Evolutionary conservation across 495 filamentous ascomycete species (phyloP).

Genomic region (Penicillium subrubescens): DNA sequence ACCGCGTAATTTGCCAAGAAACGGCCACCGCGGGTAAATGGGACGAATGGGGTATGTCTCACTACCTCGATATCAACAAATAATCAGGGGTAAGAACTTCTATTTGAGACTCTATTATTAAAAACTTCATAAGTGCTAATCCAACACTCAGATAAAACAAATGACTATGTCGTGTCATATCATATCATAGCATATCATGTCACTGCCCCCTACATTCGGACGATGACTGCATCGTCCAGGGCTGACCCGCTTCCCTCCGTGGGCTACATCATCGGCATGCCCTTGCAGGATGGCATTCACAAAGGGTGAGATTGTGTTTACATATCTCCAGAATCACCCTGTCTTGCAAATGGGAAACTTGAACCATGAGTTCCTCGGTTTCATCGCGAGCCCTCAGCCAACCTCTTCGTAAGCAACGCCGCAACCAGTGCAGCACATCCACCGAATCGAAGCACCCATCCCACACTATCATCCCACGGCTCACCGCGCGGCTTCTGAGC

Average conservation of each 20-base stretch:
- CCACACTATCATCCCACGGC: conserved; percentile 82
- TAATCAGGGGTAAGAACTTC: background rate
- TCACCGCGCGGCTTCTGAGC: conserved; percentile 81
- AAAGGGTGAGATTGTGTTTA: background rate
- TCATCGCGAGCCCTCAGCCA: conserved; percentile 40
- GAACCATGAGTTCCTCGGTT: background rate
- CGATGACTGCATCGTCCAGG: background rate
- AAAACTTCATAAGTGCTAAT: background rate
- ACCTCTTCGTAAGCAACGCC: conserved; percentile 60
- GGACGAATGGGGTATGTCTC: background rate
- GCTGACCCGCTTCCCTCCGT: conserved; percentile 16
- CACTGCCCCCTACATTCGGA: conserved; percentile 12
- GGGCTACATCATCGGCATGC: conserved; percentile 18
- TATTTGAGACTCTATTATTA: background rate
- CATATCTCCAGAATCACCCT: no score
- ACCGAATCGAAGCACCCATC: conserved; percentile 79
- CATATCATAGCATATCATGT: conserved; percentile 11
- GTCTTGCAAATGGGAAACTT: background rate
- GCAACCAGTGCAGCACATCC: conserved; percentile 76
- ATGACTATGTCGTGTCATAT: background rate
- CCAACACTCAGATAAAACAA: background rate
- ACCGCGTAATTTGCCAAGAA: conserved; percentile 23
- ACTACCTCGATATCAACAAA: background rate
- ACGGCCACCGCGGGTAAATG: conserved; percentile 2
- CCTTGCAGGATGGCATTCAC: background rate